Conservation (phyloP, 1,284 basidiomycete genomes). For the Athelia sp. region DNA sequence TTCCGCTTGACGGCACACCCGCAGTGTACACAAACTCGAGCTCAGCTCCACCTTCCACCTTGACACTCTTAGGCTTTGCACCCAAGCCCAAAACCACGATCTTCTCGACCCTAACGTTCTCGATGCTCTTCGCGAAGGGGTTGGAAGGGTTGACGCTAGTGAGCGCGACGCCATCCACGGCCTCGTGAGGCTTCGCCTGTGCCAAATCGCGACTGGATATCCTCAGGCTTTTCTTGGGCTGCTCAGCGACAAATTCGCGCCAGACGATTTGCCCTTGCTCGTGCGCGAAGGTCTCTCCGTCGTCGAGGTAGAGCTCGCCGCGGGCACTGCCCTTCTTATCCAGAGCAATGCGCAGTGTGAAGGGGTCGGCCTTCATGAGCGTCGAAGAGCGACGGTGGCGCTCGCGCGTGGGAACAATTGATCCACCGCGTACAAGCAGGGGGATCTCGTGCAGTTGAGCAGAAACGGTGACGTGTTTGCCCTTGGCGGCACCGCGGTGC, state of each 20-base stretch:
- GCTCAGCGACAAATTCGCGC: conserved; percentile 67
- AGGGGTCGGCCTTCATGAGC: conserved; percentile 89
- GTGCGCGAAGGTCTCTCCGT: conserved; percentile 85
- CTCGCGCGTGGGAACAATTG: conserved; percentile 84
- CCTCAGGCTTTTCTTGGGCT: conserved; percentile 35
- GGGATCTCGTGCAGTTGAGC: conserved; percentile 81
- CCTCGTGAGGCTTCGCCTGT: conserved; percentile 32
- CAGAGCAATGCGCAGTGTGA: conserved; percentile 86
- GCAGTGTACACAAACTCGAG: conserved; percentile 54
- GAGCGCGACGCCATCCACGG: conserved; percentile 48
- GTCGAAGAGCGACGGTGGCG: conserved; percentile 83
- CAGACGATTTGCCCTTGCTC: conserved; percentile 79
- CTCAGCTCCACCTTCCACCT: conserved; percentile 44
- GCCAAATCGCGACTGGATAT: conserved; percentile 57
- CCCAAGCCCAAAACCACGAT: conserved; percentile 74
- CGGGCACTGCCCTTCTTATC: conserved; percentile 59
- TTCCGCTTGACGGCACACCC: conserved; percentile 44
- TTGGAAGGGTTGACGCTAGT: conserved; percentile 52
- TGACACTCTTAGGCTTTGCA: conserved; percentile 58
- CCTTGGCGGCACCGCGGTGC: conserved; percentile 60
- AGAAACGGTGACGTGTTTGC: conserved; percentile 68
- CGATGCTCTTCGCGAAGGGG: conserved; percentile 62
- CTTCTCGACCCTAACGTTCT: conserved; percentile 73
- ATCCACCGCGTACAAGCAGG: conserved; percentile 88
- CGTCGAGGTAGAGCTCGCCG: conserved; percentile 94